Evolutionary conservation across 31 red algal genomes (phyloP).

Genomic region (Bonnemaisonia californica): DNA sequence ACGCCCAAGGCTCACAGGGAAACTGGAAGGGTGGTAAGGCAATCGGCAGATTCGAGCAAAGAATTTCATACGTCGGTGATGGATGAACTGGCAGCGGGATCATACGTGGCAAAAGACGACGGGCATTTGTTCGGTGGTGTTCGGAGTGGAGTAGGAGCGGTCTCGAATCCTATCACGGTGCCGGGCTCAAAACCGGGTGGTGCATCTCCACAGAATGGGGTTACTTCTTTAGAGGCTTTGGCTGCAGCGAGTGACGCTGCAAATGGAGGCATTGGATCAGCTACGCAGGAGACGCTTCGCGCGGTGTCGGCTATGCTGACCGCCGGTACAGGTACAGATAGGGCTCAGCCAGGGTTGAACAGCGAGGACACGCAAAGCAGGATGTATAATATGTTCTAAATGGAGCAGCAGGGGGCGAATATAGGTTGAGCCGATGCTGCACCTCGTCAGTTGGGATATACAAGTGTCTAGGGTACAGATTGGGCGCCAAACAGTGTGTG

Average conservation of each 20-base stretch:
- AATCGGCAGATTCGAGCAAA: background rate
- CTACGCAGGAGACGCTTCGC: constrained; percentile 57
- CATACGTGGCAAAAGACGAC: constrained; percentile 39
- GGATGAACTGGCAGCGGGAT: constrained; percentile 39
- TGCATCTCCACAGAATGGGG: constrained; percentile 5
- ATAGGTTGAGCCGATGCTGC: too few relatives aligned
- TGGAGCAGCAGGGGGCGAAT: background rate
- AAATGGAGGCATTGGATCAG: constrained; percentile 65
- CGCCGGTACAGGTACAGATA: too few relatives aligned
- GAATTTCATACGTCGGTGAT: background rate
- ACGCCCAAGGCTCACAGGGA: too few relatives aligned
- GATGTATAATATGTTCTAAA: constrained; percentile 67
- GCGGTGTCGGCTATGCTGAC: constrained; percentile 58
- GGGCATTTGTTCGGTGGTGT: constrained; percentile 5
- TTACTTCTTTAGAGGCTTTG: constrained; percentile 55
- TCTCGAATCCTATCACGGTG: constrained; percentile 18
- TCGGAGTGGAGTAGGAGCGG: constrained; percentile 15
- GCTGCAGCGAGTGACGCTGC: constrained; percentile 72
- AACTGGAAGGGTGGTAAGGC: background rate
- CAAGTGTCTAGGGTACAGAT: too few relatives aligned
- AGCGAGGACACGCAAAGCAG: constrained; percentile 19
- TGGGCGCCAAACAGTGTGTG: too few relatives aligned
- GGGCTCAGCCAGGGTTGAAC: constrained; percentile 22
- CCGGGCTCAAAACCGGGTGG: constrained; percentile 14
- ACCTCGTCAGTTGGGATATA: too few relatives aligned